Percentiles rank a stretch among this genome's conserved stretches.
Evolutionary conservation across 352 stramenopile species (phyloP).

Genomic region (Pythium plurisporium): DNA sequence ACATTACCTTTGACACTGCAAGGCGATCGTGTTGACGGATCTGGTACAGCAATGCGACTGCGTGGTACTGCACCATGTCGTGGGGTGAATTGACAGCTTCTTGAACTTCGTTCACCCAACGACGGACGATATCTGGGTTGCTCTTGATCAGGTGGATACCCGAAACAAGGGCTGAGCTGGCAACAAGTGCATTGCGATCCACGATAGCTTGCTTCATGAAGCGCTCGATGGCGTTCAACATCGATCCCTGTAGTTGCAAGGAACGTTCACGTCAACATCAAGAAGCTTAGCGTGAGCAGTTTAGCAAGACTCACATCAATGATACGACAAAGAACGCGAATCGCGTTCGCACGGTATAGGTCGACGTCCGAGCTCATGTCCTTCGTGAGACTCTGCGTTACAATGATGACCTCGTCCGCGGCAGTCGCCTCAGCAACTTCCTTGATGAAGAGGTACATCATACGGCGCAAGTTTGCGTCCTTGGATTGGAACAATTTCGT

Average conservation of each 20-base stretch:
- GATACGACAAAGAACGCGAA: slow-evolving; percentile 97
- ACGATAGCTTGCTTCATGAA: slow-evolving; percentile 99
- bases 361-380: slow-evolving; percentile 99
- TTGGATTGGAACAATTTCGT: slow-evolving; percentile 99
- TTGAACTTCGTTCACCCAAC: slow-evolving; percentile 98
- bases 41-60: slow-evolving; percentile 97
- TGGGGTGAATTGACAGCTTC: slow-evolving; percentile 94
- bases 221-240: slow-evolving; percentile 90
- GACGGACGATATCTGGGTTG: slow-evolving; percentile 89
- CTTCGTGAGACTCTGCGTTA: slow-evolving; percentile 98
- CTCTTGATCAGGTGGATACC: slow-evolving; percentile 94
- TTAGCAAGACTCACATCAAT: slow-evolving; percentile 64
- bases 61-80: slow-evolving; percentile 99
- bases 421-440: slow-evolving; percentile 93
- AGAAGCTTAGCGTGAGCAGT: neutral
- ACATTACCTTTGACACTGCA: slow-evolving; percentile 93
- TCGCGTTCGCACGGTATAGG: slow-evolving; percentile 98
- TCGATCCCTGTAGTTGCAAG: slow-evolving; percentile 69
- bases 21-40: slow-evolving; percentile 98
- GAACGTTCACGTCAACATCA: too few relatives aligned
- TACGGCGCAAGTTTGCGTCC: slow-evolving; percentile 95
- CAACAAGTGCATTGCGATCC: slow-evolving; percentile 96
- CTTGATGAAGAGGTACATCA: slow-evolving; percentile 99
- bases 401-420: slow-evolving; percentile 97
- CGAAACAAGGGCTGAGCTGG: slow-evolving; percentile 95